These are phyloP conservation scores for Lojkania enalia DNA, from an alignment of 2,329 filamentous ascomycete genomes.

Conservation along the genomic window DNA sequence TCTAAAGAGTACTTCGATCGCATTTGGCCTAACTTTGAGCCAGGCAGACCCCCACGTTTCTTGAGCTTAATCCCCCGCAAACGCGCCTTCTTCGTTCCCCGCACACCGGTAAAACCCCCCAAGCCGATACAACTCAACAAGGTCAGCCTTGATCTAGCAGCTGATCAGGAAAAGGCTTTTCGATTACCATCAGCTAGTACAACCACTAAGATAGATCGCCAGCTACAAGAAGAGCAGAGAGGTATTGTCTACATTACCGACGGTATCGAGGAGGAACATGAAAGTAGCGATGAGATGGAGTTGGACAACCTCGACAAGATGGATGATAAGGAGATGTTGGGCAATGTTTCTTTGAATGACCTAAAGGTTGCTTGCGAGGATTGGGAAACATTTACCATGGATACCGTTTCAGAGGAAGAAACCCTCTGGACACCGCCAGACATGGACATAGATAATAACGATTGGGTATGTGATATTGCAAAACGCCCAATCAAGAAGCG, in stretches of 20 bases:
- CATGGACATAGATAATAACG: conserved; percentile 25
- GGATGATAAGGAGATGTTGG: conserved; percentile 66
- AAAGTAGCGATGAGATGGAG: conserved; percentile 47
- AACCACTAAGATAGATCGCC: conserved; percentile 52
- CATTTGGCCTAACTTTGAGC: conserved; percentile 79
- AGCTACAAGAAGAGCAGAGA: conserved; percentile 57
- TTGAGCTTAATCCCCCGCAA: conserved; percentile 82
- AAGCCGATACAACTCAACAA: conserved; percentile 86
- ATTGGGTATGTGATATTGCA: conserved; percentile 38
- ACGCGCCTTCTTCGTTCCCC: conserved; percentile 75
- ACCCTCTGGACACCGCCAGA: conserved; percentile 32
- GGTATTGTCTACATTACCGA: conserved; percentile 54
- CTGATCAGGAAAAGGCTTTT: conserved; percentile 85
- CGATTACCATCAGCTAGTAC: conserved; percentile 64
- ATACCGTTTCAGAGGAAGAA: conserved; percentile 34
- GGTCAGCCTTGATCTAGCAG: conserved; percentile 80
- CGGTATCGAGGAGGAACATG: conserved; percentile 51
- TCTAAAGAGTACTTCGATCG: conserved; percentile 76
- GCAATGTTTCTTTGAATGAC: conserved; percentile 76
- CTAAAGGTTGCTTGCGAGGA: conserved; percentile 85
- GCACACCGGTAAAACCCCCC: conserved; percentile 76
- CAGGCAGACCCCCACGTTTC: conserved; percentile 74
- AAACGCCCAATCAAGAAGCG: conserved; percentile 65
- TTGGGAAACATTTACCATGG: conserved; percentile 66
- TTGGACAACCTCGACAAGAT: conserved; percentile 56